These are phyloP conservation scores for Coemansia sp. DNA, from an alignment of 192 early-diverging fungal species.

Conservation along the genomic window DNA sequence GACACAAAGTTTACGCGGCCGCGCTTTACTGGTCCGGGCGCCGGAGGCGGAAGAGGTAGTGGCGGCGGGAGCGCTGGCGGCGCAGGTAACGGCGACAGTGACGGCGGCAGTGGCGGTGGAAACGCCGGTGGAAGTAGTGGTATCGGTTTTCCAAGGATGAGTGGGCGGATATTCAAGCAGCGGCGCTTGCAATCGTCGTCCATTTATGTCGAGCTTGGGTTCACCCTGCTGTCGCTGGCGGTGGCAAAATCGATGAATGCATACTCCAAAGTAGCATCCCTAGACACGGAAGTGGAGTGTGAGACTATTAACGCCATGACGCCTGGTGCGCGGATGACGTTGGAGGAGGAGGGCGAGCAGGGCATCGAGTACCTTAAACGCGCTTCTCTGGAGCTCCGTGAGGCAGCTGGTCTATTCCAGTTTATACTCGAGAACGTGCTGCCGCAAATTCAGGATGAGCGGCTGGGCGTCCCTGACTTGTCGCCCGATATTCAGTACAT, in stretches of 20 bases:
- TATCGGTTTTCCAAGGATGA: conserved; percentile 8
- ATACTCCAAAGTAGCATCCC: conserved; percentile 41
- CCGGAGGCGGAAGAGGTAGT: conserved; percentile 19
- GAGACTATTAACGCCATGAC: conserved; percentile 50
- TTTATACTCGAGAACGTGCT: conserved; percentile 41
- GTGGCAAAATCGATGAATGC: conserved; percentile 51
- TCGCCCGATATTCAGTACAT: conserved; percentile 53
- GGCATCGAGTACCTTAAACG: conserved; percentile 46
- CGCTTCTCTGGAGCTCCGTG: conserved; percentile 44
- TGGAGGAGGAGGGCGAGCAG: conserved; percentile 43
- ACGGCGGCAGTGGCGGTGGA: conserved; percentile 9
- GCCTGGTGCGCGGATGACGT: conserved; percentile 12
- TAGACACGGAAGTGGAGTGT: conserved; percentile 52
- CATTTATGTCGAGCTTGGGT: conserved; percentile 48
- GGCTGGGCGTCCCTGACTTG: conserved; percentile 42
- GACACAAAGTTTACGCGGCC: conserved; percentile 24
- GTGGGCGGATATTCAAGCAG: conserved; percentile 34
- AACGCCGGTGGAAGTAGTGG: conserved; percentile 3
- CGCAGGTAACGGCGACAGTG: neutral
- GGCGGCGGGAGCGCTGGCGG: conserved; percentile 7
- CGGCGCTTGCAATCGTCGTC: conserved; percentile 46
- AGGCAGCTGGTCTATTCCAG: conserved; percentile 51
- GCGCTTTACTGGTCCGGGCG: conserved; percentile 18
- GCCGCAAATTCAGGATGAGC: conserved; percentile 26
- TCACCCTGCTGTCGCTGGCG: conserved; percentile 44